Conservation (phyloP, 2,329 filamentous ascomycete species). For the Cercospora sojina region DNA sequence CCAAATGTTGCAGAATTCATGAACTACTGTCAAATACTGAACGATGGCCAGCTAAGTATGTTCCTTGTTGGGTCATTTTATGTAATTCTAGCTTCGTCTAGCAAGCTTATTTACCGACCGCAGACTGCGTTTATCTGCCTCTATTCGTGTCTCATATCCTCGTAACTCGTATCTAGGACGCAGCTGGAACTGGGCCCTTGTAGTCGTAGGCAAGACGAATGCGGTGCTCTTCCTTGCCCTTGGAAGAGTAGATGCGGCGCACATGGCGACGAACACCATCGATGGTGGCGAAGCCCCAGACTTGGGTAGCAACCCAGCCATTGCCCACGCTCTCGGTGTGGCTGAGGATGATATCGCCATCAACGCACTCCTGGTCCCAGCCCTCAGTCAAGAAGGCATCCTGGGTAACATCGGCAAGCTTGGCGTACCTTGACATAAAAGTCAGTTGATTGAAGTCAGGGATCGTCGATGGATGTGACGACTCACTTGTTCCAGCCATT, state of each 20-base stretch:
- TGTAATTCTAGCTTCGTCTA: constrained; percentile 3
- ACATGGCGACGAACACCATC: constrained; percentile 45
- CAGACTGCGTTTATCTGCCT: background rate
- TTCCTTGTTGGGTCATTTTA: background rate
- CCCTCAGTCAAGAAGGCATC: constrained; percentile 55
- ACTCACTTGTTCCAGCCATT: constrained; percentile 53
- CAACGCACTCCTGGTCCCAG: constrained; percentile 58
- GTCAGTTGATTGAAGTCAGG: background rate
- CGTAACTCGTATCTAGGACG: constrained; percentile 6
- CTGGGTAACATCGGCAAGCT: constrained; percentile 40
- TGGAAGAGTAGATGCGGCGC: constrained; percentile 39
- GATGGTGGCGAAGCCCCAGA: constrained; percentile 50
- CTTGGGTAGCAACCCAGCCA: constrained; percentile 57
- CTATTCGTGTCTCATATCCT: background rate
- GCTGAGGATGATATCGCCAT: constrained; percentile 47
- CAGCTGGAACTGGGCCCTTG: constrained; percentile 14
- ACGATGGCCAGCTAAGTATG: background rate
- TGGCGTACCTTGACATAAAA: constrained; percentile 37
- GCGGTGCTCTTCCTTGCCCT: constrained; percentile 42
- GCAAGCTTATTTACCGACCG: background rate
- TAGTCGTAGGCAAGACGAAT: constrained; percentile 48
- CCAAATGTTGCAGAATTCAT: background rate
- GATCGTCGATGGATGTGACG: background rate
- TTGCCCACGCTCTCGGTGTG: constrained; percentile 50
- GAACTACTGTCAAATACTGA: background rate